Percentiles rank a stretch among this genome's conserved stretches.
Conservation (phyloP, 371 early-diverging fungal species). For the Saksenaea vasiformis region DNA sequence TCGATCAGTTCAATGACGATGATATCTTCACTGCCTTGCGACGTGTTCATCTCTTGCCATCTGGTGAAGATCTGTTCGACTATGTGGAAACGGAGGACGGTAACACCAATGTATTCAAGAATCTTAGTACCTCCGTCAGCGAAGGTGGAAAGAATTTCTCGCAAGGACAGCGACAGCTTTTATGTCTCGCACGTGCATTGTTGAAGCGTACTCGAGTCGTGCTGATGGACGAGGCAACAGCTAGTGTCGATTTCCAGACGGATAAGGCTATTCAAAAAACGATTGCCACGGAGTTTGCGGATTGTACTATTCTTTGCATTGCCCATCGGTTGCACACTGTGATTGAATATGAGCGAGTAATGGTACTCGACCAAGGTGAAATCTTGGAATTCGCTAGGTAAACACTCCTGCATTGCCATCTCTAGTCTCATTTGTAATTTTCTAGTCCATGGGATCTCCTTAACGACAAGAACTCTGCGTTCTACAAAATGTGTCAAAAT, state of each 20-base stretch:
- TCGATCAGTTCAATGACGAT: conserved; percentile 58
- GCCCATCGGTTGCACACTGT: conserved; percentile 66
- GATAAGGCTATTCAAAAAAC: conserved; percentile 63
- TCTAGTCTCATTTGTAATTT: background rate
- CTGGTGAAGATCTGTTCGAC: conserved; percentile 23
- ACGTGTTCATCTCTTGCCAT: conserved; percentile 55
- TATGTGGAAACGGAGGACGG: conserved; percentile 28
- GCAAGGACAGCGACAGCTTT: conserved; percentile 83
- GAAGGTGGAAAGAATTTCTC: conserved; percentile 80
- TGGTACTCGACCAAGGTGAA: conserved; percentile 39
- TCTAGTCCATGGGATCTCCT: conserved; percentile 55
- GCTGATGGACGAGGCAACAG: conserved; percentile 60
- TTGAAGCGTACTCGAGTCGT: conserved; percentile 54
- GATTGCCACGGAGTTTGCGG: conserved; percentile 58
- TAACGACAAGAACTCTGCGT: conserved; percentile 41
- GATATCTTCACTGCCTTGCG: conserved; percentile 70
- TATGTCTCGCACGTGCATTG: conserved; percentile 82
- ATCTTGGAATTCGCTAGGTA: conserved; percentile 37
- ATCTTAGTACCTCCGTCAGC: conserved; percentile 37
- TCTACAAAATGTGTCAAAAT: conserved; percentile 67
- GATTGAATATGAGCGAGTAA: conserved; percentile 47
- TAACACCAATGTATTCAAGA: conserved; percentile 27
- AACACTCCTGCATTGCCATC: no score
- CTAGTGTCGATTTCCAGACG: conserved; percentile 69
- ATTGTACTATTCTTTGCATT: conserved; percentile 64